A percentile compares a stretch with the other conserved stretches of the same genome.
phyloP scores from a whole-genome alignment of 75 land plant species.

The Cunninghamia lanceolata region DNA sequence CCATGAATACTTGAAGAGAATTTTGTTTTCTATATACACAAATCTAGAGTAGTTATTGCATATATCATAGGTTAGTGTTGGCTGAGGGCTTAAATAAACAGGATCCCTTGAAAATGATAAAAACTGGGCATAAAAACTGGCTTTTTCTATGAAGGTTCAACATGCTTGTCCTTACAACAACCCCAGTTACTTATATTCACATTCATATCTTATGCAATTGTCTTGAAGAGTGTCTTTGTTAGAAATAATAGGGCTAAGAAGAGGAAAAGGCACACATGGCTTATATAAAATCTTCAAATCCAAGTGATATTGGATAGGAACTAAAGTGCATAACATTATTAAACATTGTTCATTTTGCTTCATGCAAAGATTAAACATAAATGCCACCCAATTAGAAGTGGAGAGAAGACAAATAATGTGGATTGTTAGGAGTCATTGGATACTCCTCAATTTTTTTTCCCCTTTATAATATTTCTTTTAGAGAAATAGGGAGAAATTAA shows the following conservation, averaged over 20 bases:
- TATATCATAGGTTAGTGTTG: conserved; percentile 65
- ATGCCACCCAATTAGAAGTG: too few relatives aligned
- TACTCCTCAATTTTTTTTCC: too few relatives aligned
- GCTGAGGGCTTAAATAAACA: conserved; percentile 63
- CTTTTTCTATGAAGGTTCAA: conserved; percentile 57
- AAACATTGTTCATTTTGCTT: too few relatives aligned
- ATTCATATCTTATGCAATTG: conserved; percentile 38
- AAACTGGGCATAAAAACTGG: conserved; percentile 21
- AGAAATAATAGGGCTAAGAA: conserved; percentile 24
- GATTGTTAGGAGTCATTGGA: too few relatives aligned
- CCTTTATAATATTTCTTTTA: too few relatives aligned
- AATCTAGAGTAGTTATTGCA: conserved; percentile 68
- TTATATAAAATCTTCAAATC: too few relatives aligned
- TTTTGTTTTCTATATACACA: conserved; percentile 64
- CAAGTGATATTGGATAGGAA: too few relatives aligned
- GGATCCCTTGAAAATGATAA: conserved; percentile 43
- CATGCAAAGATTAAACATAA: too few relatives aligned
- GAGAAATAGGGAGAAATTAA: too few relatives aligned
- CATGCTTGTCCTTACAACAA: conserved; percentile 49
- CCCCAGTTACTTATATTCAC: conserved; percentile 63
- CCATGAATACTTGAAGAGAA: conserved; percentile 48
- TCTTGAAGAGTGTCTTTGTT: conserved; percentile 39
- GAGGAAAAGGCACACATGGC: too few relatives aligned
- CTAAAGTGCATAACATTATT: too few relatives aligned
- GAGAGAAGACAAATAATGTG: too few relatives aligned